These are phyloP conservation scores for Adansonia gregorii DNA, from an alignment of 441 rosid species.

Conservation along the genomic window DNA sequence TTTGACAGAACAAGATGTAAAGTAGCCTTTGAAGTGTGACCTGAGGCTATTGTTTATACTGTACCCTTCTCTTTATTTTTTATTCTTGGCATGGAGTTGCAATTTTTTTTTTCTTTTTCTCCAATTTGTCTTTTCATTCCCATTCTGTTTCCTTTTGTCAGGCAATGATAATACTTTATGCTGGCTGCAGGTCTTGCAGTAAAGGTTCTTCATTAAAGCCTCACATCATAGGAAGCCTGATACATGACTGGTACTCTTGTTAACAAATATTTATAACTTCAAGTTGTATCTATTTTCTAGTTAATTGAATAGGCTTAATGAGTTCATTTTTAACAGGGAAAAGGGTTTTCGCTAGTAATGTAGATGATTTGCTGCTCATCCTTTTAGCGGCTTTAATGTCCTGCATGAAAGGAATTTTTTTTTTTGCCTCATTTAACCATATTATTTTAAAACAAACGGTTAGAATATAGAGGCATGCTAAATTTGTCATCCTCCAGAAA, in stretches of 20 bases:
- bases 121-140: slow-evolving; percentile 17
- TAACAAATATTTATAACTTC: background rate
- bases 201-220: slow-evolving; percentile 79
- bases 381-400: background rate
- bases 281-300: background rate
- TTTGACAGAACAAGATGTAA: background rate
- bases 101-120: slow-evolving; percentile 15
- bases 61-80: slow-evolving; percentile 20
- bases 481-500: background rate
- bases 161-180: slow-evolving; percentile 63
- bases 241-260: slow-evolving; percentile 71
- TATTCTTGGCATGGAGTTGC: slow-evolving; percentile 7
- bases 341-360: background rate
- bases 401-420: background rate
- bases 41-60: background rate
- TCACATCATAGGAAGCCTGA: slow-evolving; percentile 68
- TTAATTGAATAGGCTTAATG: background rate
- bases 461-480: slow-evolving; percentile 6
- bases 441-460: background rate
- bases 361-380: background rate
- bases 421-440: background rate
- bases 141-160: slow-evolving; percentile 35
- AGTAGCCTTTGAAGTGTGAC: background rate
- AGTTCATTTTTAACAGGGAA: background rate
- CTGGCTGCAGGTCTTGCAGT: slow-evolving; percentile 63